Base-by-base conservation (phyloP, 139 green algal species). In the Asterochloris erici region DNA sequence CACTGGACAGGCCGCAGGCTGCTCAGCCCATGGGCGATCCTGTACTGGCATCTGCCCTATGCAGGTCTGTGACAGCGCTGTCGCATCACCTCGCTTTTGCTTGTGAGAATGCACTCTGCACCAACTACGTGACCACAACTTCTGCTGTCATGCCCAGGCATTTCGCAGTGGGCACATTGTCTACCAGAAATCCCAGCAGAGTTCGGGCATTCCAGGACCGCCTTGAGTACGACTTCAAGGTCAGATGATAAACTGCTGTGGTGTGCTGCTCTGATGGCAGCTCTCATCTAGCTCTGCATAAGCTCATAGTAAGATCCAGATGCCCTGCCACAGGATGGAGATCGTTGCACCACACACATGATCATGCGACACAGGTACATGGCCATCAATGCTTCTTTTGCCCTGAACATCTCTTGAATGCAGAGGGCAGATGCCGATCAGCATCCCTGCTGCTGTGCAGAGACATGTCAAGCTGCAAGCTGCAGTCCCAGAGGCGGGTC, bases 171-270 rank as follows among this genome's bases (percentile, higher is more conserved):
- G 76, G 76, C 14, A 54, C 38, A 27, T 12, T 80, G 24, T 62
- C 24, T 23, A 80, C 60, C 26, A 62, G 68, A 61, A 70, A 1
- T 21, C 76, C 76, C 29, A 80, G 76, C 60, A 80, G 76, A 29
- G 76, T 80, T 0, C 60, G 68, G n/a, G 76, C 60, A 24, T 70
- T 60, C 23, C 11, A n/a, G 23, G 76, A 80, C 24, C 68, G 76
- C 29, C 26, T 80, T n/a, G 76, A 80, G 14, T 80, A 80, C 60
- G 47, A 60, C 60, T 80, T 80, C 60, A 80, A 80, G 76, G 76
- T 80, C 63, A 21, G 38, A 54, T 54, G 38, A 54, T 54, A 54
- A 54, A 54, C 2, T 54, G 38, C 6, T 54, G 38, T 10, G 6
- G 38, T 54, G 38, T 54, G 38, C 38, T 54, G 38, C 38, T 54